Base-by-base conservation (phyloP, 331 rosid species). In the Malus hybrid region DNA sequence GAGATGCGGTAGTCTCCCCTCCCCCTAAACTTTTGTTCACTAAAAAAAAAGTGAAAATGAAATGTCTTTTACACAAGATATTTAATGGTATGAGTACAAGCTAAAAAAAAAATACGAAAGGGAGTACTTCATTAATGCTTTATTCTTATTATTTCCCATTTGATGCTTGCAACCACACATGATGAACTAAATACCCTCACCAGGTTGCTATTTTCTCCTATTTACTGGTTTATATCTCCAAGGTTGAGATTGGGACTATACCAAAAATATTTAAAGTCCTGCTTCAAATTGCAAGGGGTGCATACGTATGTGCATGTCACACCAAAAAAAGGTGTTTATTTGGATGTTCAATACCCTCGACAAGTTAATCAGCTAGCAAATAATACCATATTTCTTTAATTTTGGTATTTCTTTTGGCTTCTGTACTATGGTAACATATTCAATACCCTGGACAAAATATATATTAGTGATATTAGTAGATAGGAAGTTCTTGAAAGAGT, bases 71-170 rank as follows among this genome's bases (percentile, higher is more conserved):
- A 7, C 67, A 7, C 8, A 63, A 28, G n/a, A 29, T 63, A 63
- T 28, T 2, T 29, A 28, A 24, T 24, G 24, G 11, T n/a, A 6
- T 66, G 54, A 66, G 70, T 66, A 66, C 19, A 19, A n/a, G 52
- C 50, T 66, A 5, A 10, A 36, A 66, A 36, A 64, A n/a, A 19
- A 5, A 66, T 1, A 39, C 12, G 69, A n/a, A 52, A 69, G 29
- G 60, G 16, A 42, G 64, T 24, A 10, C 29, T 80, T 31, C 79
- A 69, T 70, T n/a, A 70, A 62, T 69, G 50, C 64, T 72, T 63
- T 36, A 39, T 82, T 74, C 83, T 69, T 69, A 65, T 70, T 66
- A 73, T 75, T 70, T 28, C 67, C 69, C 48, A 54, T 73, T 73
- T 62, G 32, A 73, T 80, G 75, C 75, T 79, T 73, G 55, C 66